A percentile compares a stretch with the other conserved stretches of the same genome.
phyloP scores from a whole-genome alignment of 2,329 filamentous ascomycete genomes.

The Cercospora sp. region DNA sequence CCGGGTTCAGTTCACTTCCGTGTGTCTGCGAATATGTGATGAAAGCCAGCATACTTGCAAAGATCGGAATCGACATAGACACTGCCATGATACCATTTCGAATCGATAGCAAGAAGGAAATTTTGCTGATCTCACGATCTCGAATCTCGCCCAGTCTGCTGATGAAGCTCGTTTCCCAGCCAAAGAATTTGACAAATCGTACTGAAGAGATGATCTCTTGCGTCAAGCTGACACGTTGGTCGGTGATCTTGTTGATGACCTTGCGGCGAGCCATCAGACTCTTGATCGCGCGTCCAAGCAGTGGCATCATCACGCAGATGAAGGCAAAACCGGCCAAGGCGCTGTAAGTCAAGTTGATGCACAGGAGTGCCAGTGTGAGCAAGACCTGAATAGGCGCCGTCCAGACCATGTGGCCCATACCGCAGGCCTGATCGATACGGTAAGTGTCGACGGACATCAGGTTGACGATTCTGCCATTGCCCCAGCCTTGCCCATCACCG shows the following conservation, averaged over 20 bases:
- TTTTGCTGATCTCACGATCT: constrained; percentile 73
- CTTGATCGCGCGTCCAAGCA: constrained; percentile 75
- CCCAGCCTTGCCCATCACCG: constrained; percentile 79
- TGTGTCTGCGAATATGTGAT: constrained; percentile 71
- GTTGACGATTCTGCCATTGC: constrained; percentile 87
- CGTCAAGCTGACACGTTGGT: constrained; percentile 85
- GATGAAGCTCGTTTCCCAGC: constrained; percentile 88
- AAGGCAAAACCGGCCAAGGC: constrained; percentile 85
- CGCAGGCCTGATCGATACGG: constrained; percentile 82
- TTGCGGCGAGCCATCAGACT: constrained; percentile 72
- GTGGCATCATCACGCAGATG: constrained; percentile 73
- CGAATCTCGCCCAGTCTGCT: constrained; percentile 73
- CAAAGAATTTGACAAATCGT: constrained; percentile 94
- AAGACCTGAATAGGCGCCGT: constrained; percentile 76
- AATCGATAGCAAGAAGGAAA: constrained; percentile 79
- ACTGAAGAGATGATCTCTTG: constrained; percentile 91
- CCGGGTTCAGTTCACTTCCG: constrained; percentile 65
- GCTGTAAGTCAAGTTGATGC: constrained; percentile 87
- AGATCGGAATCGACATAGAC: constrained; percentile 83
- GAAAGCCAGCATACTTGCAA: constrained; percentile 92
- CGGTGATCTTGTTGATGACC: constrained; percentile 88
- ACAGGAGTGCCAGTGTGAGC: constrained; percentile 74
- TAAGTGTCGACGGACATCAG: constrained; percentile 96
- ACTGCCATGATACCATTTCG: constrained; percentile 82
- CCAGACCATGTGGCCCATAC: constrained; percentile 90